Evolutionary conservation across 805 yeast species (phyloP).

Genomic region (Candida suzukii): DNA sequence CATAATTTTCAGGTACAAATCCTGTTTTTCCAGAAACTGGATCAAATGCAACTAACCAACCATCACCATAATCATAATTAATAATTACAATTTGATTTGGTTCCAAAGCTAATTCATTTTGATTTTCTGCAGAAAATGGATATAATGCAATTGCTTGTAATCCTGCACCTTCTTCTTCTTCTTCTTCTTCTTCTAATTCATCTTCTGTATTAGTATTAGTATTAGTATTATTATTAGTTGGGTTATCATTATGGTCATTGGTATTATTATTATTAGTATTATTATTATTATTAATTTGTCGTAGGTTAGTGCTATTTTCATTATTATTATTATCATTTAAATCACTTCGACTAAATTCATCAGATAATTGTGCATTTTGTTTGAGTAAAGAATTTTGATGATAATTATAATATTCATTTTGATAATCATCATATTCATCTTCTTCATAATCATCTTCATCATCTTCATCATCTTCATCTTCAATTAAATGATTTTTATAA

Average conservation of each 20-base stretch:
- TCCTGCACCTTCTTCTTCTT: conserved; percentile 12
- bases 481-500: neutral
- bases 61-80: conserved; percentile 91
- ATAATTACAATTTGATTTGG: conserved; percentile 86
- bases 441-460: conserved; percentile 4
- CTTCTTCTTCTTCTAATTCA: conserved; percentile 3
- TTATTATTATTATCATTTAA: conserved; percentile 1
- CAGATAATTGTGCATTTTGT: no score
- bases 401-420: conserved; percentile 12
- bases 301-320: conserved; percentile 9
- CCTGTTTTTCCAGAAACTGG: conserved; percentile 76
- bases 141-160: conserved; percentile 73
- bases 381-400: no score
- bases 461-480: conserved; percentile 2
- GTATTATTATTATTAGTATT: neutral
- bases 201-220: neutral
- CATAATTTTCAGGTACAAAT: conserved; percentile 92
- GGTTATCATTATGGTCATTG: neutral
- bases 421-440: conserved; percentile 15
- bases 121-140: conserved; percentile 89
- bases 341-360: no score
- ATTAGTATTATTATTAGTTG: neutral
- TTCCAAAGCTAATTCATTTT: conserved; percentile 71
- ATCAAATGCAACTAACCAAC: conserved; percentile 94
- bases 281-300: neutral